Evolutionary conservation across 805 yeast species (phyloP).

Genomic region (Hanseniaspora jakobsenii): DNA sequence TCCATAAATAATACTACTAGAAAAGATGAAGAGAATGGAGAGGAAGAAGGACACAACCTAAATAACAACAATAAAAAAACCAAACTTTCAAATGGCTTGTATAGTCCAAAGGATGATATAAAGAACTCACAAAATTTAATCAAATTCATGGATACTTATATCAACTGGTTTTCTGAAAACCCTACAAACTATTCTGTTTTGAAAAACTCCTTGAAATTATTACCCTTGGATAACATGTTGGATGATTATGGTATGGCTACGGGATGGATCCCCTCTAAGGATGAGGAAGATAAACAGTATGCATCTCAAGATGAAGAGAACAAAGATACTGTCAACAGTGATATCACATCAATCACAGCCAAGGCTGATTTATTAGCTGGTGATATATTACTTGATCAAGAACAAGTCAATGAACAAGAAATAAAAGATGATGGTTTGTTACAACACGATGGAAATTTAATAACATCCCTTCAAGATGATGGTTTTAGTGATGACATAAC

Average conservation of each 20-base stretch:
- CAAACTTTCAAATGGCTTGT: no score
- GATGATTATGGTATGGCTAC: neutral
- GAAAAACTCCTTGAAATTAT: neutral
- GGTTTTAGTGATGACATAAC: neutral
- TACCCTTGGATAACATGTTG: neutral
- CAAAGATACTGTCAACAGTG: no score
- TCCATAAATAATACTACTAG: neutral
- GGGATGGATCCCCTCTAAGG: no score
- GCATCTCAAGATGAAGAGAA: slow-evolving; percentile 3
- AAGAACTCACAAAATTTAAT: no score
- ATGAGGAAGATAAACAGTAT: no score
- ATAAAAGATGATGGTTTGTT: no score
- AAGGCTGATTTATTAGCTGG: neutral
- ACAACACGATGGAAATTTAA: no score
- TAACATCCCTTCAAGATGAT: neutral
- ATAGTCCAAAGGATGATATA: no score
- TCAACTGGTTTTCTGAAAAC: neutral
- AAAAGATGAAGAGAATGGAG: neutral
- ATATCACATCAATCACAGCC: no score
- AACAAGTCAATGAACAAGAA: neutral
- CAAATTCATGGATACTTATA: no score
- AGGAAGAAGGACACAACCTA: no score
- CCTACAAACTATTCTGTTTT: neutral
- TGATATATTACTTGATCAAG: no score
- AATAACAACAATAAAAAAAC: neutral